phyloP scores from a whole-genome alignment of 2,329 filamentous ascomycete genomes.

The Penicillium sp. region DNA sequence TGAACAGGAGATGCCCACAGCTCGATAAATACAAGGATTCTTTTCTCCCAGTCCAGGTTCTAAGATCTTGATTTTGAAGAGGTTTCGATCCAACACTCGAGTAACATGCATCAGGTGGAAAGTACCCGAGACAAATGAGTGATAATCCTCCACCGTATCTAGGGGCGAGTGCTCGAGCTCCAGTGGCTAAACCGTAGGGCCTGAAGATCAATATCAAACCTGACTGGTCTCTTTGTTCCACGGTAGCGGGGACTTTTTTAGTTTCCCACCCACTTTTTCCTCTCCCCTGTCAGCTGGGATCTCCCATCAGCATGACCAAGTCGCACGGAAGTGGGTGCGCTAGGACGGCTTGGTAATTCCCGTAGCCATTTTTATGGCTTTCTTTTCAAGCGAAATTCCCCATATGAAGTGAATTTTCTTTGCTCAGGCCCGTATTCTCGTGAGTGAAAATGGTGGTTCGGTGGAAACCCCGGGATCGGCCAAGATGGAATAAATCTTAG shows the following conservation, averaged over 20 bases:
- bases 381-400: neutral
- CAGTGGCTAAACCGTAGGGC: neutral
- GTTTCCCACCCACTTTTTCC: neutral
- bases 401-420: neutral
- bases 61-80: neutral
- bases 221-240: constrained; percentile 1
- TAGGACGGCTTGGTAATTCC: neutral
- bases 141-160: neutral
- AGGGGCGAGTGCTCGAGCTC: neutral
- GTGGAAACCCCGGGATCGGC: constrained; percentile 15
- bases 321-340: neutral
- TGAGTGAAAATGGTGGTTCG: neutral
- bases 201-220: neutral
- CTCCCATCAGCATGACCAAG: constrained; percentile 5
- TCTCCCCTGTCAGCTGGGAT: constrained; percentile 1
- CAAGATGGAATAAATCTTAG: constrained; percentile 6
- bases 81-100: neutral
- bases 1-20: no score
- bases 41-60: no score
- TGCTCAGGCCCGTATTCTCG: neutral
- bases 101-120: neutral
- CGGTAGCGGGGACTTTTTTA: neutral
- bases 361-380: neutral
- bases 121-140: neutral
- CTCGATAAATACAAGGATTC: no score